Conservation (phyloP, 139 green algal species). For the Diplosphaera chodatii region DNA sequence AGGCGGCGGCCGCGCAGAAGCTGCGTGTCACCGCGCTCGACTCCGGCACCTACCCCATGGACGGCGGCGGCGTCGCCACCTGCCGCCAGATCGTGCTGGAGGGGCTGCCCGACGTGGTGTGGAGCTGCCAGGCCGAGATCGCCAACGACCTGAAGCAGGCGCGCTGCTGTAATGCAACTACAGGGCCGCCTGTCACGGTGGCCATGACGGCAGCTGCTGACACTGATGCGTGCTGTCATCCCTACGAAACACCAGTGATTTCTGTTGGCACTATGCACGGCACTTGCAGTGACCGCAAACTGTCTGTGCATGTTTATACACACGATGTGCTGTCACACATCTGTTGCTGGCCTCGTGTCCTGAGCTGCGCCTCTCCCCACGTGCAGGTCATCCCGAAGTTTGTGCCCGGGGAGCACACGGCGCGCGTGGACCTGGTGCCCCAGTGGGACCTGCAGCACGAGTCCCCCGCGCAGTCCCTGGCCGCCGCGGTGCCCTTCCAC, state of each 20-base stretch:
- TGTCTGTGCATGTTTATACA: too few relatives aligned
- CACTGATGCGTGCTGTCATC: too few relatives aligned
- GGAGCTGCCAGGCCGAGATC: constrained; percentile 8
- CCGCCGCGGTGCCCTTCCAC: constrained; percentile 3
- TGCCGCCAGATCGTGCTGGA: constrained; percentile 15
- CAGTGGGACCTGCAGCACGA: constrained; percentile 12
- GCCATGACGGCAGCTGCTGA: too few relatives aligned
- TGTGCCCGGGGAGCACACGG: neutral
- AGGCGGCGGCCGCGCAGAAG: neutral
- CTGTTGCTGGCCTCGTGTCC: too few relatives aligned
- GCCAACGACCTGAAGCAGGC: constrained; percentile 3
- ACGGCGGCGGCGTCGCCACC: constrained; percentile 12
- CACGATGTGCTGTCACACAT: too few relatives aligned
- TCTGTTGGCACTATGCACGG: too few relatives aligned
- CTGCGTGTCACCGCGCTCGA: constrained; percentile 8
- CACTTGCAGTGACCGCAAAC: too few relatives aligned
- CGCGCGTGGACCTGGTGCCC: constrained; percentile 8
- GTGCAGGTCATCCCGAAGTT: constrained; percentile 7
- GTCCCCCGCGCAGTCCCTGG: constrained; percentile 2
- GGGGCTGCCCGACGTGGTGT: constrained; percentile 2
- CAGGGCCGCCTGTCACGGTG: too few relatives aligned
- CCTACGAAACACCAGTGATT: too few relatives aligned
- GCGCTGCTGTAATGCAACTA: too few relatives aligned
- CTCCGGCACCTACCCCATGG: constrained; percentile 7
- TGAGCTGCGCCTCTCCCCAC: too few relatives aligned